A percentile compares a stretch with the other conserved stretches of the same genome.
Conservation (phyloP, 2,329 filamentous ascomycete species). For the Claviceps monticola region DNA sequence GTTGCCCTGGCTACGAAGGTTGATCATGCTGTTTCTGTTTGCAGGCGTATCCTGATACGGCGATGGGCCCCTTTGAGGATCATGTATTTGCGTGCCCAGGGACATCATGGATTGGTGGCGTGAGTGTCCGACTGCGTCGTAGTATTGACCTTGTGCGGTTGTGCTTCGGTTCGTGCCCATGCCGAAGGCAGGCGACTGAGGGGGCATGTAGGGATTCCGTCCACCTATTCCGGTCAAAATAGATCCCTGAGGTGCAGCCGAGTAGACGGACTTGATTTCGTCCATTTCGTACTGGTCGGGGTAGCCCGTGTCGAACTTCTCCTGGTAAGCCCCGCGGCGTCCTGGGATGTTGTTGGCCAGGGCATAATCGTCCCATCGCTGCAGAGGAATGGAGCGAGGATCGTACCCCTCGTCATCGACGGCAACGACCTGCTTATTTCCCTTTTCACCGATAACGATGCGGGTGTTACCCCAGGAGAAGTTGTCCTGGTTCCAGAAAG, state of each 20-base stretch:
- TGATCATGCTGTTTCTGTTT: constrained; percentile 48
- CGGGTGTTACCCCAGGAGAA: constrained; percentile 98
- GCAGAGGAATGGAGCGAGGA: constrained; percentile 81
- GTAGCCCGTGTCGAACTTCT: constrained; percentile 52
- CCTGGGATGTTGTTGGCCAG: constrained; percentile 75
- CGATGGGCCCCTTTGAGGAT: constrained; percentile 35
- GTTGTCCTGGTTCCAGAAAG: constrained; percentile 99
- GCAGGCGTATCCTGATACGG: constrained; percentile 43
- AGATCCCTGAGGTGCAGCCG: constrained; percentile 76
- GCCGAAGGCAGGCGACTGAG: constrained; percentile 63
- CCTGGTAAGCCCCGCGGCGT: constrained; percentile 58
- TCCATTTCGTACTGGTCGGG: constrained; percentile 89
- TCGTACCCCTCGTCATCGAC: constrained; percentile 78
- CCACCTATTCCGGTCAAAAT: constrained; percentile 73
- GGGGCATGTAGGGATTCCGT: constrained; percentile 65
- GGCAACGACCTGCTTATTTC: constrained; percentile 78
- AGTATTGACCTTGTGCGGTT: constrained; percentile 31
- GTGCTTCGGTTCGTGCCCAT: constrained; percentile 26
- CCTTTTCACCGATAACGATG: constrained; percentile 90
- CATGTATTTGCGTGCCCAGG: constrained; percentile 33
- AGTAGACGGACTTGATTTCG: constrained; percentile 94
- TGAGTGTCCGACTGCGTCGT: constrained; percentile 36
- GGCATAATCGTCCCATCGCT: constrained; percentile 96
- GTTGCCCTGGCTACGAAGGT: constrained; percentile 34
- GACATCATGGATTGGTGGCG: constrained; percentile 64